Base-by-base conservation (phyloP, 345 rosid species). In the Durio zibethinus region DNA sequence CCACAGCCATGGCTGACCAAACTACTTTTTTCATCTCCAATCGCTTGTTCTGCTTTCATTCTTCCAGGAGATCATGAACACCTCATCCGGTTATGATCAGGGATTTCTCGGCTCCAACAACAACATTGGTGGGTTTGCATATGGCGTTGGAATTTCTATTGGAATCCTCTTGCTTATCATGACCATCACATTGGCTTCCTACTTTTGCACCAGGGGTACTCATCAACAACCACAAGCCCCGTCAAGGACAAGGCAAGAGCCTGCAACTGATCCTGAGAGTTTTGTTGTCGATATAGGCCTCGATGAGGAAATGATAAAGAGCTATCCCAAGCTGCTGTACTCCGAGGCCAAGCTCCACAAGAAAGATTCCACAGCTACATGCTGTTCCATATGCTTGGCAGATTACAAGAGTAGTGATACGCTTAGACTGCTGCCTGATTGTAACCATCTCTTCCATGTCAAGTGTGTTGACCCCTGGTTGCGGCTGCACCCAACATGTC, bases 401-500 rank as follows among this genome's bases (percentile, higher is more conserved):
- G 99, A 96, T 80, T 96, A 93, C 83, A 90, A 85, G 59, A 77
- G 73, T 21, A 74, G 78, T 0, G 97, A 95, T 76, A 65, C 48
- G 38, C 85, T 93, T 23, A 79, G 97, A 77, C 71, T 84, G 62
- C 70, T 96, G 53, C 98, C 98, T 1, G 97, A 93, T 33, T 96
- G 97, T 63, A 88, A 86, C 25, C 98, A 93, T 66, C 82, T 90
- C 6, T 94, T 93, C 72, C 98, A 94, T 79, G 75, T 63, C n/a
- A 87, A 88, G 79, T 94, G 98, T 56, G 86, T 94, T 21, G 98
- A 94, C 82, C 93, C 93, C 23, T 94, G 97, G 98, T 76, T 94
- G 75, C 66, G 93, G 45, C 71, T 86, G 62, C 93, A 93, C 64
- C 92, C 95, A 1, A 87, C 93, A 11, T 94, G 98, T 78, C 98